Conservation (phyloP, 257 asterid genomes). For the Petunia secreta region DNA sequence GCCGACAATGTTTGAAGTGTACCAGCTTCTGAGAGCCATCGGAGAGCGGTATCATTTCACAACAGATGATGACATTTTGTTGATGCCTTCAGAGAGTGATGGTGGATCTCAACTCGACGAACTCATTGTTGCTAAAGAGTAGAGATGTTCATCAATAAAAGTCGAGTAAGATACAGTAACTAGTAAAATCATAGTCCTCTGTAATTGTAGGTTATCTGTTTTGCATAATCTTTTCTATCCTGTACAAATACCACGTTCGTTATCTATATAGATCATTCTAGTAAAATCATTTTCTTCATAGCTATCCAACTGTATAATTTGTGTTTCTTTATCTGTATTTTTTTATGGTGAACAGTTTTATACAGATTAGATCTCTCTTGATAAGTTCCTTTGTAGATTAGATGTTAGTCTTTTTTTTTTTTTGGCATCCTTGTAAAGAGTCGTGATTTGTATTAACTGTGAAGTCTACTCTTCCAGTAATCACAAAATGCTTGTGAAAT, state of each 20-base stretch:
- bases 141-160: not conserved
- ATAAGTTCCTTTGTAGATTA: not conserved
- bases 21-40: constrained; percentile 73
- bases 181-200: constrained; percentile 28
- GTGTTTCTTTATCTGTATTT: constrained; percentile 18
- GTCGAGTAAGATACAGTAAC: constrained; percentile 19
- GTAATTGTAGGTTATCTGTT: constrained; percentile 30
- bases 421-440: not conserved
- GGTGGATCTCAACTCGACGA: constrained; percentile 56
- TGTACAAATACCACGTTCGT: constrained; percentile 23
- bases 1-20: constrained; percentile 89
- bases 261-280: constrained; percentile 13
- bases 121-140: constrained; percentile 70
- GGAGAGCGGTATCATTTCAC: constrained; percentile 68
- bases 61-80: constrained; percentile 63
- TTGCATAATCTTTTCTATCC: constrained; percentile 20
- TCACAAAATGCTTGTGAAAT: not conserved
- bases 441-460: not conserved
- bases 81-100: constrained; percentile 53
- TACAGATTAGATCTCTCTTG: not conserved
- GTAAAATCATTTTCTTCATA: not conserved
- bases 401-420: not conserved
- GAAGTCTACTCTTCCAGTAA: not conserved
- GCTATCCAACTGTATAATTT: not conserved
- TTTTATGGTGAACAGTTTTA: constrained; percentile 18